Conservation (phyloP, 768 basidiomycete genomes). For the Macrolepiota albuminosa region DNA sequence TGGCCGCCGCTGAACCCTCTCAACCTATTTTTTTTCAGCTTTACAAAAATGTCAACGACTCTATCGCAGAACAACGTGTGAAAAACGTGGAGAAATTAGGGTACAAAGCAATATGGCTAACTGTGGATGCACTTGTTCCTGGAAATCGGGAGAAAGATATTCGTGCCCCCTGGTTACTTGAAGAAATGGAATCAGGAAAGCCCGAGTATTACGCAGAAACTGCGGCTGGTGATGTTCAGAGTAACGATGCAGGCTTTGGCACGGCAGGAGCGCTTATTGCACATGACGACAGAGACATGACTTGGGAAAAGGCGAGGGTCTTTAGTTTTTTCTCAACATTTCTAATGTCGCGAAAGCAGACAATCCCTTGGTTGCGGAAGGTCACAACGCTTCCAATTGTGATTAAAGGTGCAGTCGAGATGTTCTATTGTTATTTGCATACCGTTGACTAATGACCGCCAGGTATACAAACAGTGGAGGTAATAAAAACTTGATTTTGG, state of each 20-base stretch:
- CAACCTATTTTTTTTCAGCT: conserved; percentile 80
- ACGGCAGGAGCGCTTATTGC: conserved; percentile 65
- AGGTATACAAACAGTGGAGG: conserved; percentile 76
- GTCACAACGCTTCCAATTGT: conserved; percentile 68
- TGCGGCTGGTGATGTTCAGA: conserved; percentile 27
- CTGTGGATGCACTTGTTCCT: conserved; percentile 83
- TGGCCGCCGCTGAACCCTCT: conserved; percentile 44
- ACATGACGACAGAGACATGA: conserved; percentile 72
- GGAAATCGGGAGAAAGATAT: conserved; percentile 80
- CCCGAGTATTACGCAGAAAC: conserved; percentile 23
- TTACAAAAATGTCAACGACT: conserved; percentile 75
- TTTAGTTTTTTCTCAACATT: not conserved
- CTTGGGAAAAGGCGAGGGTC: conserved; percentile 56
- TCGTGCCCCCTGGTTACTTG: conserved; percentile 51
- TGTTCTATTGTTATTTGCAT: not conserved
- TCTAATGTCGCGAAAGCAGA: conserved; percentile 32
- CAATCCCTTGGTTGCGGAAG: conserved; percentile 73
- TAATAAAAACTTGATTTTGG: conserved; percentile 23
- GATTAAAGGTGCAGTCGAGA: conserved; percentile 52
- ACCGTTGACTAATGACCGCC: not conserved
- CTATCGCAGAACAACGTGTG: conserved; percentile 63
- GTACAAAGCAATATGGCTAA: conserved; percentile 87
- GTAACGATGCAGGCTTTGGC: conserved; percentile 41
- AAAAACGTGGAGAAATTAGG: conserved; percentile 67
- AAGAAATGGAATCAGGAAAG: conserved; percentile 47